These are phyloP conservation scores for Monotropa hypopitys DNA, from an alignment of 179 eudicot species.

Conservation along the genomic window DNA sequence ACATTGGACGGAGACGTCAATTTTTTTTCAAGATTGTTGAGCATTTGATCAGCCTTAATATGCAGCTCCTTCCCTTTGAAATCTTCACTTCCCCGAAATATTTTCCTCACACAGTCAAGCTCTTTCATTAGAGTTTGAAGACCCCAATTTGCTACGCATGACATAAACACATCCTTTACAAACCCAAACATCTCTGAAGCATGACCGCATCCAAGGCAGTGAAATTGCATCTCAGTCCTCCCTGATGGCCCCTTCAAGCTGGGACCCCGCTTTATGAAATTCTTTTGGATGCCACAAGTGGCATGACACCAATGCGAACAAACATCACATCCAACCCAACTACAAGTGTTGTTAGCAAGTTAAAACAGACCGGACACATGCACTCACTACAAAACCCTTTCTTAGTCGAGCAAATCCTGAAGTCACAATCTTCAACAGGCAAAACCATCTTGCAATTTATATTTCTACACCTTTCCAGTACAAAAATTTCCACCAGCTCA, in stretches of 20 bases:
- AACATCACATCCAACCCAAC: constrained; percentile 98
- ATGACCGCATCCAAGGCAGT: constrained; percentile 85
- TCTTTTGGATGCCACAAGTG: constrained; percentile 64
- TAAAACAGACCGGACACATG: constrained; percentile 90
- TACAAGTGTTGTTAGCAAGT: constrained; percentile 92
- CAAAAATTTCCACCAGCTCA: constrained; percentile 56
- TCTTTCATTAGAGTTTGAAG: constrained; percentile 50
- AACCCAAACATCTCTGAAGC: constrained; percentile 98
- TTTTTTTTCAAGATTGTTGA: constrained; percentile 43
- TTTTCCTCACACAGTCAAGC: constrained; percentile 67
- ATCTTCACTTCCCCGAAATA: constrained; percentile 62
- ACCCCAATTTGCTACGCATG: constrained; percentile 62
- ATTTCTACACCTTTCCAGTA: constrained; percentile 67
- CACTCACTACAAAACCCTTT: constrained; percentile 78
- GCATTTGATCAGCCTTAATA: constrained; percentile 50
- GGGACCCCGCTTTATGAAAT: constrained; percentile 58
- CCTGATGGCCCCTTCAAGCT: constrained; percentile 45
- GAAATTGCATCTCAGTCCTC: constrained; percentile 78
- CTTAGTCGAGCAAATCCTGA: constrained; percentile 62
- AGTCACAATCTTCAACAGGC: constrained; percentile 95
- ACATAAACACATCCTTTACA: constrained; percentile 76
- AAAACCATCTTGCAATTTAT: constrained; percentile 49
- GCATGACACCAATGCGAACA: constrained; percentile 97
- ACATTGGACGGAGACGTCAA: constrained; percentile 49
- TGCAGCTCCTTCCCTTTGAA: constrained; percentile 53